Conservation (phyloP, 257 asterid genomes). For the Solanum arcanum region DNA sequence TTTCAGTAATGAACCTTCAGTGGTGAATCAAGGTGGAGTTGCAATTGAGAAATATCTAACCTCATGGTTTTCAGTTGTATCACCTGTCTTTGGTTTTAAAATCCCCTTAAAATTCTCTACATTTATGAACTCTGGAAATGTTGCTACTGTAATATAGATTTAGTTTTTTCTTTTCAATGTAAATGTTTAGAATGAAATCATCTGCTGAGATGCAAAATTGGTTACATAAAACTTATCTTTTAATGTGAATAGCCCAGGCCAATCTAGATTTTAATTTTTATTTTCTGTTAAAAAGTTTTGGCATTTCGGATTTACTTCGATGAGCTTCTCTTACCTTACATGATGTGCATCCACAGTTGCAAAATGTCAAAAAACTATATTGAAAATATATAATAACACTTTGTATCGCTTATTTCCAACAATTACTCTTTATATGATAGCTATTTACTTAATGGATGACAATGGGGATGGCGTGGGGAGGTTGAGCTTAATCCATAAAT, state of each 20-base stretch:
- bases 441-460: neutral
- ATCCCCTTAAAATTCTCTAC: constrained; percentile 32
- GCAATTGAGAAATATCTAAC: constrained; percentile 35
- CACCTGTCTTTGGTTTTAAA: constrained; percentile 57
- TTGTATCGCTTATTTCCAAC: neutral
- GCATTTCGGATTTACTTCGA: neutral
- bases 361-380: neutral
- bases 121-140: neutral
- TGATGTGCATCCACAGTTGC: neutral
- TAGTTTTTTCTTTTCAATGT: neutral
- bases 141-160: neutral
- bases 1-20: constrained; percentile 19
- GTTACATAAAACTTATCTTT: neutral
- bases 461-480: neutral
- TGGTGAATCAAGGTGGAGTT: constrained; percentile 6
- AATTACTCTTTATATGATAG: neutral
- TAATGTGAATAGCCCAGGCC: neutral
- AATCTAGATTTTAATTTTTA: neutral
- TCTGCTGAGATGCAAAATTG: neutral
- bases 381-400: neutral
- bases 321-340: neutral
- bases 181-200: neutral
- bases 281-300: neutral
- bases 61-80: constrained; percentile 79
- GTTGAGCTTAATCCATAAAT: neutral